A percentile compares a stretch with the other conserved stretches of the same genome.
These are phyloP conservation scores for Rutstroemia sp. DNA, from an alignment of 2,329 filamentous ascomycete species.

Conservation along the genomic window DNA sequence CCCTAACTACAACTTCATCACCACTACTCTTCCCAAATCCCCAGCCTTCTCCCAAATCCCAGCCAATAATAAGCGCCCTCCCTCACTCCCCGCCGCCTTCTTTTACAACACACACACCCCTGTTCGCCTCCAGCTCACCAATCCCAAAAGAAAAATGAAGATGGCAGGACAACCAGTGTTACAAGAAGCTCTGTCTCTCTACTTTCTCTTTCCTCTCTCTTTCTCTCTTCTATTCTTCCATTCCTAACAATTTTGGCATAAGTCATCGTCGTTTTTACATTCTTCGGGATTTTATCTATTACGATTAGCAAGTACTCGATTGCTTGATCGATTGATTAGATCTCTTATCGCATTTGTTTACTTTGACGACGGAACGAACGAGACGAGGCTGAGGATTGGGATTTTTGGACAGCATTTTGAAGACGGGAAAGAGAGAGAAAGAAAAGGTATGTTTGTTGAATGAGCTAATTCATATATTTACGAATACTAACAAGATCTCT, in stretches of 20 bases:
- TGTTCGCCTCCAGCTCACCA: neutral
- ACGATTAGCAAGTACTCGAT: too few species aligned
- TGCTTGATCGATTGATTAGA: neutral
- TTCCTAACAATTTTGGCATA: neutral
- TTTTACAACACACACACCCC: neutral
- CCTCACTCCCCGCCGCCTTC: slow-evolving; percentile 1
- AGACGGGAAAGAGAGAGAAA: too few species aligned
- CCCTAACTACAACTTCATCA: too few species aligned
- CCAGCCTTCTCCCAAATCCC: neutral
- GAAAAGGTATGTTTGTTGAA: too few species aligned
- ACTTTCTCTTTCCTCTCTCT: neutral
- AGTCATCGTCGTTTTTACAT: neutral
- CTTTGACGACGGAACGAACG: neutral
- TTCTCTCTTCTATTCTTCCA: neutral
- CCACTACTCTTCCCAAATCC: neutral
- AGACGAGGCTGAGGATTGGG: neutral
- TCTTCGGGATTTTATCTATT: neutral
- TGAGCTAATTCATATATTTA: too few species aligned
- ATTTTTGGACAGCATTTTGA: too few species aligned
- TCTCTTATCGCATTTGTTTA: neutral
- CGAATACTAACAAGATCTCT: too few species aligned
- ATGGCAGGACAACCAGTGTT: slow-evolving; percentile 16
- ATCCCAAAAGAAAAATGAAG: slow-evolving; percentile 10
- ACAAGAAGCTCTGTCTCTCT: slow-evolving; percentile 3
- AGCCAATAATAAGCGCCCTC: neutral